phyloP scores from a whole-genome alignment of 225 moss, liverwort and hornwort genomes.

The Pseudisothecium myosuroides region DNA sequence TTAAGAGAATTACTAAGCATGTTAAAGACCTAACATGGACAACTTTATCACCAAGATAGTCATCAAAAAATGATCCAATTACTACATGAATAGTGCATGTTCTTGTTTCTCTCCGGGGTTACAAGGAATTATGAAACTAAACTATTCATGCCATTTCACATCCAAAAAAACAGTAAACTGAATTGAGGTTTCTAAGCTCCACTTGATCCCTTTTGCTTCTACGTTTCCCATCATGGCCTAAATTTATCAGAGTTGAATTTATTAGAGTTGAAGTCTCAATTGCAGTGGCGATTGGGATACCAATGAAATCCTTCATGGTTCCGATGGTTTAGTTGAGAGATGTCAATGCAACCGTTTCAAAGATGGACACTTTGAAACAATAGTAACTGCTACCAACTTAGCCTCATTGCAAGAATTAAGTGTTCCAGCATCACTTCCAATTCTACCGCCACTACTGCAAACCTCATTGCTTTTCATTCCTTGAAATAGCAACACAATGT shows the following conservation, averaged over 20 bases:
- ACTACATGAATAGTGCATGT: not conserved
- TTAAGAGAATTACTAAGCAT: accelerated
- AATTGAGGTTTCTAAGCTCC: not conserved
- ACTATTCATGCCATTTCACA: not conserved
- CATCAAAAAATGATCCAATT: not conserved
- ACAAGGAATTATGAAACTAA: not conserved
- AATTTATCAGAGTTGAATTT: not conserved
- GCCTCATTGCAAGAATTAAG: not conserved
- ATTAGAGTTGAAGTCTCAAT: not conserved
- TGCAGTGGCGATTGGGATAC: not conserved
- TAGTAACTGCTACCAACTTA: not conserved
- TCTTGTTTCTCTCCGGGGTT: accelerated
- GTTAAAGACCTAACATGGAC: accelerated
- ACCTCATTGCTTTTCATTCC: too few relatives aligned
- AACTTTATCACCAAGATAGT: not conserved
- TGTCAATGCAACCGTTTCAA: not conserved
- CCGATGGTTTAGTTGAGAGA: not conserved
- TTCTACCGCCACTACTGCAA: not conserved
- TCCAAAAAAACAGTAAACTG: too few relatives aligned
- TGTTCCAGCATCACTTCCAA: not conserved
- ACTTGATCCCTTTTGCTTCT: not conserved
- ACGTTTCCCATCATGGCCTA: not conserved
- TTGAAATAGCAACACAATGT: too few relatives aligned
- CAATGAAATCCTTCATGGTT: not conserved
- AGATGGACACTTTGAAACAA: not conserved